phyloP scores from a whole-genome alignment of 1,284 basidiomycete genomes.

The Ustilago bromivora region DNA sequence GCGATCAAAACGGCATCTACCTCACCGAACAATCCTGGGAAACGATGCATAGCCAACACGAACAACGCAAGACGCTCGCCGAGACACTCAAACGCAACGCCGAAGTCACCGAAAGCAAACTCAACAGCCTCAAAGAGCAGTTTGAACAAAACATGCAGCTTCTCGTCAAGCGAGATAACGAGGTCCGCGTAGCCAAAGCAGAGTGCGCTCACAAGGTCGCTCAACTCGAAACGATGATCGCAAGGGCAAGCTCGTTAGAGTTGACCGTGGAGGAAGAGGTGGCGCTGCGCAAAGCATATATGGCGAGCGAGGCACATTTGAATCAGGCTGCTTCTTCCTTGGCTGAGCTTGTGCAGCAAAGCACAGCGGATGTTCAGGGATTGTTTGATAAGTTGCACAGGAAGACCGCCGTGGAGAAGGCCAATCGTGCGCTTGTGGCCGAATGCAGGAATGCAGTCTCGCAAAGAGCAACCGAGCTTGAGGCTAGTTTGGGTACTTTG shows the following conservation, averaged over 20 bases:
- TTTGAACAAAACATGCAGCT: slow-evolving; percentile 68
- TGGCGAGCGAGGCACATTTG: slow-evolving; percentile 79
- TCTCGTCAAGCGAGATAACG: slow-evolving; percentile 62
- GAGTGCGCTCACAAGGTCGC: slow-evolving; percentile 50
- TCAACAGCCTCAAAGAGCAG: slow-evolving; percentile 65
- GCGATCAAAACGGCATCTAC: slow-evolving; percentile 66
- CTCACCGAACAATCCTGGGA: slow-evolving; percentile 61
- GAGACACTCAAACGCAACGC: slow-evolving; percentile 58
- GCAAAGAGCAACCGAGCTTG: slow-evolving; percentile 74
- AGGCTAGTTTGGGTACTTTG: slow-evolving; percentile 77
- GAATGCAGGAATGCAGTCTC: slow-evolving; percentile 76
- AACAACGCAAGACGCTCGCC: slow-evolving; percentile 45
- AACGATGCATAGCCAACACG: slow-evolving; percentile 59
- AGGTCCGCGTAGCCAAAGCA: slow-evolving; percentile 49
- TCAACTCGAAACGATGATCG: slow-evolving; percentile 52
- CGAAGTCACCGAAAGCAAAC: slow-evolving; percentile 65
- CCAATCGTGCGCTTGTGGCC: slow-evolving; percentile 78
- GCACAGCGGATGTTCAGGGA: slow-evolving; percentile 78
- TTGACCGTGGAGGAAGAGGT: slow-evolving; percentile 71
- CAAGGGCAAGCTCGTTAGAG: slow-evolving; percentile 43
- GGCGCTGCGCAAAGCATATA: slow-evolving; percentile 79
- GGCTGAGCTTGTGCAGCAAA: slow-evolving; percentile 77
- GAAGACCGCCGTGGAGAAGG: slow-evolving; percentile 77
- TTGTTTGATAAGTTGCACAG: slow-evolving; percentile 87
- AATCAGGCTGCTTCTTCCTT: slow-evolving; percentile 80